Evolutionary conservation across 495 filamentous ascomycete species (phyloP).

Genomic region (Trichoderma asperelloides): DNA sequence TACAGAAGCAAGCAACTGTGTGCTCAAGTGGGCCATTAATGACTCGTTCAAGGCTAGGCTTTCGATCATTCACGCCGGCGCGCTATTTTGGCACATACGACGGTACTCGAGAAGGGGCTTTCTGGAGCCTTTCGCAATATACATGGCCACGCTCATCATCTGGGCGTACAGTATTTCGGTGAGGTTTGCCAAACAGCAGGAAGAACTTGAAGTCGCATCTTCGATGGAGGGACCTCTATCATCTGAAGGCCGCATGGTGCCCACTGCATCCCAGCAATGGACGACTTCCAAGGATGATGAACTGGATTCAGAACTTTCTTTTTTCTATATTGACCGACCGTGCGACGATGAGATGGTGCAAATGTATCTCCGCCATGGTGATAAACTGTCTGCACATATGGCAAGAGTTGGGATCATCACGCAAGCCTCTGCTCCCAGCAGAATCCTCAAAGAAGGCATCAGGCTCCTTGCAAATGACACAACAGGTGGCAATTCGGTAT

Average conservation of each 20-base stretch:
- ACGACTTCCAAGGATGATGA: not conserved
- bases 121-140: slow-evolving; percentile 39
- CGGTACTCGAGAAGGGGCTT: slow-evolving; percentile 38
- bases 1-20: not conserved
- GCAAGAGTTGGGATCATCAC: not conserved
- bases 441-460: not conserved
- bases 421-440: not conserved
- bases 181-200: not conserved
- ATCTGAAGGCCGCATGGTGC: not conserved
- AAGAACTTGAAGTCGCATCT: not conserved
- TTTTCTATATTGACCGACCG: slow-evolving; percentile 44
- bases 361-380: slow-evolving; percentile 39
- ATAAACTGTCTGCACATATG: slow-evolving; percentile 36
- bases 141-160: slow-evolving; percentile 38
- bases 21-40: slow-evolving; percentile 32
- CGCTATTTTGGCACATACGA: slow-evolving; percentile 40
- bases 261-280: not conserved
- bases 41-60: slow-evolving; percentile 49
- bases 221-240: not conserved
- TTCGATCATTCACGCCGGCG: slow-evolving; percentile 43
- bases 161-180: slow-evolving; percentile 40
- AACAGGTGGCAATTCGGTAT: not conserved
- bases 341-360: slow-evolving; percentile 47
- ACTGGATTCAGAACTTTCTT: slow-evolving; percentile 18
- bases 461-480: not conserved